Evolutionary conservation across 306 rosid species (phyloP).

Genomic region (Ziziphus jujuba): DNA sequence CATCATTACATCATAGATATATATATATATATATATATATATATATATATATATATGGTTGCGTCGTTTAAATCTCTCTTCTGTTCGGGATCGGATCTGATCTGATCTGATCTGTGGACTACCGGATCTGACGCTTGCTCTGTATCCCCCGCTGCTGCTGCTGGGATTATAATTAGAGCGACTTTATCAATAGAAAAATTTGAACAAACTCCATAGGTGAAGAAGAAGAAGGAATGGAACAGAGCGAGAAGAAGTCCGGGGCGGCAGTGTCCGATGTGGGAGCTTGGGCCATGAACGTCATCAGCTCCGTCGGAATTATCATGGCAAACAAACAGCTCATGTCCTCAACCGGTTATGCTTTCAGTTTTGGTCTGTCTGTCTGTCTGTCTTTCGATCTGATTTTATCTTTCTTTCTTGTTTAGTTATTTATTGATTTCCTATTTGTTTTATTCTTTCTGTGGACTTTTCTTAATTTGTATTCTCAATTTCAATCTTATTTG

Average conservation of each 20-base stretch:
- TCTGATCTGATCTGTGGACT: conserved; percentile 12
- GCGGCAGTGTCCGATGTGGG: conserved; percentile 67
- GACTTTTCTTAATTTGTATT: background rate
- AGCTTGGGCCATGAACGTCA: conserved; percentile 89
- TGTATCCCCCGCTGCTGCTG: no score
- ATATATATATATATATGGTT: no score
- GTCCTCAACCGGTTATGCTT: conserved; percentile 74
- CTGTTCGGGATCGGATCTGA: conserved; percentile 8
- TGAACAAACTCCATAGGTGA: background rate
- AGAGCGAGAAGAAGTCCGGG: conserved; percentile 60
- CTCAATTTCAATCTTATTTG: background rate
- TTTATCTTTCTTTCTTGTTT: background rate
- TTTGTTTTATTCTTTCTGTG: background rate
- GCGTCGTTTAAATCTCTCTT: background rate
- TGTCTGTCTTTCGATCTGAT: background rate
- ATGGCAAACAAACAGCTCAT: conserved; percentile 94
- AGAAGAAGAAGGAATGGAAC: conserved; percentile 40
- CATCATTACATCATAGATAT: no score
- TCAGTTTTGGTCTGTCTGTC: conserved; percentile 55
- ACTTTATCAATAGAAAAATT: background rate
- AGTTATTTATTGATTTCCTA: background rate
- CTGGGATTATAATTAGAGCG: background rate
- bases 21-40: no score
- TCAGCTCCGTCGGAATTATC: conserved; percentile 88
- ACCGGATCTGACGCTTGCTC: background rate